These are phyloP conservation scores for Suillus hirtellus DNA, from an alignment of 768 basidiomycete species.

Conservation along the genomic window DNA sequence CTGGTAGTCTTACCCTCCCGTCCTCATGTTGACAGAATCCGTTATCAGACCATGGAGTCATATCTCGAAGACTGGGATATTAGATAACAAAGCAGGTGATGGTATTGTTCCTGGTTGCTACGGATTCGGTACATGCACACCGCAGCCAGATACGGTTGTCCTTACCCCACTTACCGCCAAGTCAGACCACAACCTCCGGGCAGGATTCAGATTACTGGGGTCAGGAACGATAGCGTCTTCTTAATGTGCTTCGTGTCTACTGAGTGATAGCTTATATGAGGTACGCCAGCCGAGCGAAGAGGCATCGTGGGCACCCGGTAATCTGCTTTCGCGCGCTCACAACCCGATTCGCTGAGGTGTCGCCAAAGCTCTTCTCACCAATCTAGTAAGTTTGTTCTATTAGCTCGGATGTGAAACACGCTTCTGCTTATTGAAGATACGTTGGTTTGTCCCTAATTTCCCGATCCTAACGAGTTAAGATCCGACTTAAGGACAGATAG, in stretches of 20 bases:
- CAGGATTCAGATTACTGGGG: slow-evolving; percentile 1
- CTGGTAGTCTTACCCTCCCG: neutral
- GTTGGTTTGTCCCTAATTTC: neutral
- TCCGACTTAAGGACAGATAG: neutral
- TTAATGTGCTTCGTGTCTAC: slow-evolving; percentile 6
- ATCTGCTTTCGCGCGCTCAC: neutral
- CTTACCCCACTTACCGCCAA: neutral
- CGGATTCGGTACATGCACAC: slow-evolving; percentile 6
- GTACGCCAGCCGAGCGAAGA: neutral
- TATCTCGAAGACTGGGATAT: neutral
- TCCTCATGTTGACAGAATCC: slow-evolving; percentile 7
- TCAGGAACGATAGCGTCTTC: slow-evolving; percentile 1
- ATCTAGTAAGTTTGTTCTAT: slow-evolving; percentile 8
- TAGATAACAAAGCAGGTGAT: slow-evolving; percentile 1
- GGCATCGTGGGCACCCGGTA: neutral
- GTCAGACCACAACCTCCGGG: slow-evolving; percentile 5
- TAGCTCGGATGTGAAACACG: slow-evolving; percentile 1
- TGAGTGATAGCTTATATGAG: slow-evolving; percentile 8
- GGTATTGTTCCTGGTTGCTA: slow-evolving; percentile 20
- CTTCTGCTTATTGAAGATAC: slow-evolving; percentile 1
- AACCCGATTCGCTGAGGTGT: slow-evolving; percentile 9
- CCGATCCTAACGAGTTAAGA: neutral
- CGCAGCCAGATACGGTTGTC: neutral
- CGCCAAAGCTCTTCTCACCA: neutral
- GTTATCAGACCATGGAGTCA: neutral